Evolutionary conservation across 148 eudicot species (phyloP).

Genomic region (Rhododendron griersonianum): DNA sequence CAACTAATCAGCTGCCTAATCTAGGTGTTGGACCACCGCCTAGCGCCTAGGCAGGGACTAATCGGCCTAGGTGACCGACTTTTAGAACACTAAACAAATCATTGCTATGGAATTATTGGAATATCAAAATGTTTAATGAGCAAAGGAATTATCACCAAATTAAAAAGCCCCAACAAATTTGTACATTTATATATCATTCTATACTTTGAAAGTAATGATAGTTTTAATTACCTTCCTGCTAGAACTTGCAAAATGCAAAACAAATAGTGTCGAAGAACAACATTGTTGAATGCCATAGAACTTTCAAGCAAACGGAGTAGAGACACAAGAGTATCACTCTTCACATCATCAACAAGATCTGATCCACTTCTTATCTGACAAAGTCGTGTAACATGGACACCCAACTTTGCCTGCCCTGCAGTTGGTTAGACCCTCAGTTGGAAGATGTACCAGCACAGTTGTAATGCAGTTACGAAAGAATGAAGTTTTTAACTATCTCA

Average conservation of each 20-base stretch:
- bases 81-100: too few species aligned
- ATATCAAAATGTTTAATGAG: neutral
- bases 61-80: too few species aligned
- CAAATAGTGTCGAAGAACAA: conserved; percentile 76
- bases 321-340: conserved; percentile 72
- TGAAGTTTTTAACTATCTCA: neutral
- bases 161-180: neutral
- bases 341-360: conserved; percentile 42
- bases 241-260: conserved; percentile 94
- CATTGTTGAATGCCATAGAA: conserved; percentile 67
- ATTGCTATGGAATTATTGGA: neutral
- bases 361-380: conserved; percentile 64
- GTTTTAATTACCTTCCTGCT: conserved; percentile 63
- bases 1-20: too few species aligned
- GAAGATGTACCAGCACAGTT: neutral
- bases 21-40: too few species aligned
- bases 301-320: conserved; percentile 86
- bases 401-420: conserved; percentile 88
- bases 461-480: neutral
- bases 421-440: neutral
- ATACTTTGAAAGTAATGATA: neutral
- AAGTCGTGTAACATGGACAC: conserved; percentile 70
- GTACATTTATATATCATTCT: neutral
- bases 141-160: neutral
- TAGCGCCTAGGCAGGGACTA: too few species aligned